A percentile compares a stretch with the other conserved stretches of the same genome.
Conservation (phyloP, 768 basidiomycete genomes). For the Hericium rajendrae region DNA sequence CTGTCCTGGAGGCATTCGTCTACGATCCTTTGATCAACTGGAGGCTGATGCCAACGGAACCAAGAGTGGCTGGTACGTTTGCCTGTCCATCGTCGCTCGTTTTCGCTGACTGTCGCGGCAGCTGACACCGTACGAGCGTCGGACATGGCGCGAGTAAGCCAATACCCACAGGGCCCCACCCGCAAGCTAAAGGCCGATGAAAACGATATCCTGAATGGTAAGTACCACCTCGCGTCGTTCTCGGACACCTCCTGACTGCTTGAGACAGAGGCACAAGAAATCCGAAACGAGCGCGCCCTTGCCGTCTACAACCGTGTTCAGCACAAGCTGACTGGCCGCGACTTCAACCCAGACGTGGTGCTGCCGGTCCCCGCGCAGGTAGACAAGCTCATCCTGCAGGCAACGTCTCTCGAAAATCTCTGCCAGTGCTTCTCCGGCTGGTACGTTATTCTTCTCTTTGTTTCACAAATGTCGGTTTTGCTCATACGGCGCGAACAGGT, state of each 20-base stretch:
- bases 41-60: constrained; percentile 83
- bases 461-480: neutral
- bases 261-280: constrained; percentile 60
- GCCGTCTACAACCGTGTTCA: constrained; percentile 92
- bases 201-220: constrained; percentile 88
- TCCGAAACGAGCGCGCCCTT: constrained; percentile 84
- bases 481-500: constrained; percentile 18
- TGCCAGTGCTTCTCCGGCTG: constrained; percentile 97
- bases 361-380: constrained; percentile 80
- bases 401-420: constrained; percentile 88
- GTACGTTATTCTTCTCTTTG: constrained; percentile 29
- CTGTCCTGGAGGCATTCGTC: constrained; percentile 96
- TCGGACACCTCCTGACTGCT: neutral
- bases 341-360: constrained; percentile 79
- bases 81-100: constrained; percentile 30
- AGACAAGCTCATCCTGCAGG: constrained; percentile 86
- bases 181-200: constrained; percentile 86
- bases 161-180: constrained; percentile 68
- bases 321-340: constrained; percentile 88
- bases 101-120: constrained; percentile 18
- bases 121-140: constrained; percentile 43
- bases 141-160: constrained; percentile 58
- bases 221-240: constrained; percentile 9
- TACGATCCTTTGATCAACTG: constrained; percentile 98
- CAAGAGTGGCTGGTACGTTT: constrained; percentile 46